Evolutionary conservation across 129 eudicot genomes (phyloP), one percentile per base, ranked within the genome.

Genomic region (Artemisia argyi): DNA sequence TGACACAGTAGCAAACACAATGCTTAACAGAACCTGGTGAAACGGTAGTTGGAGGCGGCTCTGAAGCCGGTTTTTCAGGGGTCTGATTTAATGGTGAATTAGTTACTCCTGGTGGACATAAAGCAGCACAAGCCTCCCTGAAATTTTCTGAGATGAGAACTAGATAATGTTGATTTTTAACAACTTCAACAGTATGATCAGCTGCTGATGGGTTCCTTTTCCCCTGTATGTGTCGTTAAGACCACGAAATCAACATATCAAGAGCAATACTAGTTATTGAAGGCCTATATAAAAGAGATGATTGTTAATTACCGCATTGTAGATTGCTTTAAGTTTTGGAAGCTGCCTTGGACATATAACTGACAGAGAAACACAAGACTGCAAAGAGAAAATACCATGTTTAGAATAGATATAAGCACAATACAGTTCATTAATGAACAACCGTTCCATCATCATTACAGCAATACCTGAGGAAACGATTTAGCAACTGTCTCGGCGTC

Each of bases 31-130:
- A 22, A 89, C 97, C 95, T 85, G 82, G 35, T 53, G 89, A 83
- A 58, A 79, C 68, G 68, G 91, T 64, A 76, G 87, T 74, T 19
- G 85, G 66, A 83, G 85, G 85, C 3, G 82, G 83, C 26, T 70
- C 83, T 66, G 90, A 81, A 73, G 82, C 79, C 14, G 90, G 46
- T 76, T 53, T 72, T 77, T 82, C 20, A 75, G 90, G 83, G 79
- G 65, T 85, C 63, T 85, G 95, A 53, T 60, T 72, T 28, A 84
- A 55, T 35, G 81, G 69, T 68, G 79, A 51, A 28, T 67, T 83
- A 49, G 88, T 28, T 63, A 75, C 57, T 68, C 85, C 88, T 17
- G 84, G 24, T 50, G 85, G 77, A 71, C 87, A 70, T 73, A 76
- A 61, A 58, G 46, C 69, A 57, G 30, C 74, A 68, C 35, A 26